A percentile compares a stretch with the other conserved stretches of the same genome.
Conservation (phyloP, 176 grass and related monocot species). For the maize (Zea mays) region Zm-B73-REFERENCE-NAM-5.0 NC_050098.1:146085501-146086000, state of each 20-base stretch:
- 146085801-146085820: constrained; percentile 95
- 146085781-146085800: constrained; percentile 81
- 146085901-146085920: constrained; percentile 89
- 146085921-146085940: constrained; percentile 98
- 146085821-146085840: constrained; percentile 86
- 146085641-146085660: constrained; percentile 5
- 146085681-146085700: constrained; percentile 21
- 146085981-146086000: constrained; percentile 19
- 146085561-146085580: background rate
- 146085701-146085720: constrained; percentile 5
- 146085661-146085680: constrained; percentile 7
- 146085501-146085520: constrained; percentile 26
- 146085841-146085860: constrained; percentile 61
- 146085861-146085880: constrained; percentile 58
- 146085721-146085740: constrained; percentile 32
- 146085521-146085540: background rate
- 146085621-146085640: constrained; percentile 12
- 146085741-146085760: constrained; percentile 33
- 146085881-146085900: constrained; percentile 76
- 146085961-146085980: constrained; percentile 29
- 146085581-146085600: background rate
- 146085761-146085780: constrained; percentile 96
- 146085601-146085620: background rate
- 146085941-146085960: constrained; percentile 74
- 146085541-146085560: background rate